A percentile compares a stretch with the other conserved stretches of the same genome.
Conservation (phyloP, 441 rosid species). For the Populus hybrid region DNA sequence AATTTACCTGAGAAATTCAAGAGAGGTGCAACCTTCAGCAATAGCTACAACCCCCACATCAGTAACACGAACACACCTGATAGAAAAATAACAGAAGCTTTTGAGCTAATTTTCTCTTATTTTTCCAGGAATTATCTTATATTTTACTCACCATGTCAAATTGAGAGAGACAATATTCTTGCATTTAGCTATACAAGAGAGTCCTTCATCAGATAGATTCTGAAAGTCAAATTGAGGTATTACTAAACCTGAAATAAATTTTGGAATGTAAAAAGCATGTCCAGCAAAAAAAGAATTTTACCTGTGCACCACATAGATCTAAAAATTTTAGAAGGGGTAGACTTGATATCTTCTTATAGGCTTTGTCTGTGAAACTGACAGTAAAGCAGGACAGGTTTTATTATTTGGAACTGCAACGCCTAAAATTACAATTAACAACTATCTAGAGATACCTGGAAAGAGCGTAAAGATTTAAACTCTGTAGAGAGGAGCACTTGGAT, state of each 20-base stretch:
- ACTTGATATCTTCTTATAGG: conserved; percentile 69
- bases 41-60: conserved; percentile 67
- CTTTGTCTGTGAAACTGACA: conserved; percentile 71
- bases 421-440: conserved; percentile 7
- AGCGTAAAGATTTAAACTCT: conserved; percentile 80
- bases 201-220: conserved; percentile 87
- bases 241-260: conserved; percentile 7
- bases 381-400: conserved; percentile 21
- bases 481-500: conserved; percentile 55
- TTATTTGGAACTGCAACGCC: conserved; percentile 10
- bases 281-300: conserved; percentile 27
- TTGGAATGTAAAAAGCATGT: conserved; percentile 1
- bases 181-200: conserved; percentile 71
- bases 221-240: conserved; percentile 33
- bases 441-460: conserved; percentile 56
- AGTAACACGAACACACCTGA: conserved; percentile 81
- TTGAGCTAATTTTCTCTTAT: conserved; percentile 13
- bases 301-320: conserved; percentile 97
- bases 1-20: conserved; percentile 73
- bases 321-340: conserved; percentile 56
- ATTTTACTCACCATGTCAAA: conserved; percentile 73
- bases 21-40: conserved; percentile 69
- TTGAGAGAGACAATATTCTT: conserved; percentile 62
- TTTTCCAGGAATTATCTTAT: not conserved
- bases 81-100: conserved; percentile 14